phyloP scores from a whole-genome alignment of 305 asterid species.

The Fraxinus dipetala region DNA sequence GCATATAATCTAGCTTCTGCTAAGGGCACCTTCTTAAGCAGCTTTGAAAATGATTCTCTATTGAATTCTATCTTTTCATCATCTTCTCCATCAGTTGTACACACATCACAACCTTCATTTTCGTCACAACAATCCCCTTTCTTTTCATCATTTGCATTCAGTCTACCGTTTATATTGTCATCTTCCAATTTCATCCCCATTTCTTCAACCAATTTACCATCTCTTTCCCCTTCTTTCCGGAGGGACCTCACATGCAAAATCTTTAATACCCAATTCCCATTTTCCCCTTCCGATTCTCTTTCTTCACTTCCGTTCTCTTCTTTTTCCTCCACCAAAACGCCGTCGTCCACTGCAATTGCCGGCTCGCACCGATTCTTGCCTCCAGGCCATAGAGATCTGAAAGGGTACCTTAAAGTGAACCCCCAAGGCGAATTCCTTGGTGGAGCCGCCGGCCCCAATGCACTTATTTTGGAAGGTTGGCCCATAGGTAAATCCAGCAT shows the following conservation, averaged over 20 bases:
- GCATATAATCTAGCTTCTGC: constrained; percentile 79
- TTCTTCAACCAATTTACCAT: constrained; percentile 31
- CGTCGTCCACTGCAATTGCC: constrained; percentile 60
- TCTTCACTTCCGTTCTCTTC: constrained; percentile 27
- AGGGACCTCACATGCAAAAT: constrained; percentile 61
- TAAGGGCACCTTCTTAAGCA: constrained; percentile 71
- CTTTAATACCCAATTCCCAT: constrained; percentile 65
- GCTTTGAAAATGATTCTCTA: constrained; percentile 68
- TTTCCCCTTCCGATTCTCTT: constrained; percentile 28
- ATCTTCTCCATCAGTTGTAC: constrained; percentile 34
- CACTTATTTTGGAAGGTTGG: constrained; percentile 23
- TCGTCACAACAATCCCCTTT: constrained; percentile 38
- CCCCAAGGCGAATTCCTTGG: constrained; percentile 62
- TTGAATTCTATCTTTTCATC: constrained; percentile 55
- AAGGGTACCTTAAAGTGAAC: constrained; percentile 65
- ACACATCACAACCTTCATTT: not conserved
- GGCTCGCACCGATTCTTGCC: constrained; percentile 50
- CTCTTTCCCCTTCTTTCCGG: constrained; percentile 41
- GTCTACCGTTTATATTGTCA: constrained; percentile 8
- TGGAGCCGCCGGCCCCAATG: constrained; percentile 20
- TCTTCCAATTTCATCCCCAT: constrained; percentile 33
- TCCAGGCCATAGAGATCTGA: constrained; percentile 72
- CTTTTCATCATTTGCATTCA: constrained; percentile 19
- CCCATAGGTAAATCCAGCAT: constrained; percentile 37
- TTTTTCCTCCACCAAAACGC: constrained; percentile 60